Conservation (phyloP, 75 land plant species). For the Picea glauca region DNA sequence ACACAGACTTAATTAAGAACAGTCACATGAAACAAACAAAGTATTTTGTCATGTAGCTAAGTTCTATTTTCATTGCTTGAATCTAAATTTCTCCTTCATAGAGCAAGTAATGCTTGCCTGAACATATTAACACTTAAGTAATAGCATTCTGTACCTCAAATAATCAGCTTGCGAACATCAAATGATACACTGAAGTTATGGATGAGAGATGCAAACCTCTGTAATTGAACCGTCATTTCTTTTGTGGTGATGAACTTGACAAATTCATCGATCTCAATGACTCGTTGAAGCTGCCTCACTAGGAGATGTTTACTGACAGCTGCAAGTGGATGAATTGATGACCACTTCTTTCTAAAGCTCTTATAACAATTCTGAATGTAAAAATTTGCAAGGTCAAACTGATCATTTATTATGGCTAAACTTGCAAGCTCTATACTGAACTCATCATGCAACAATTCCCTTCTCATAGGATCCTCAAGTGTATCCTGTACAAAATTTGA, state of each 20-base stretch:
- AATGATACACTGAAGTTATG: not conserved
- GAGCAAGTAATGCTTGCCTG: not conserved
- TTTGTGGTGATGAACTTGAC: slow-evolving; percentile 8
- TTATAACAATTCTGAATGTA: slow-evolving; percentile 36
- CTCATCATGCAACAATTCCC: slow-evolving; percentile 20
- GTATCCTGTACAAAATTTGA: slow-evolving; percentile 30
- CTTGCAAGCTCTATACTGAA: slow-evolving; percentile 40
- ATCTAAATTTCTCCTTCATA: not conserved
- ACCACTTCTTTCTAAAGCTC: slow-evolving; percentile 35
- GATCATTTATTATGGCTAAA: slow-evolving; percentile 34
- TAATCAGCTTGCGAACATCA: not conserved
- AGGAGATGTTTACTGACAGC: slow-evolving; percentile 27
- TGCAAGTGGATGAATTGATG: slow-evolving; percentile 50
- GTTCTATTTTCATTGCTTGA: not conserved
- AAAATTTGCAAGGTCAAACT: slow-evolving; percentile 32
- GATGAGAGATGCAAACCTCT: slow-evolving; percentile 16
- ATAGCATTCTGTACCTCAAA: not conserved
- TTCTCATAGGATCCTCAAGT: slow-evolving; percentile 19
- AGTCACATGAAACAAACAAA: not conserved
- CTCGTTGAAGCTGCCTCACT: slow-evolving; percentile 31
- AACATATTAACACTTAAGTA: not conserved
- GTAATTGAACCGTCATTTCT: slow-evolving; percentile 8
- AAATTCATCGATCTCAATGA: slow-evolving; percentile 45
- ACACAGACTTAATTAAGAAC: not conserved
- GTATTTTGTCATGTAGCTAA: not conserved